Evolutionary conservation across 140 eudicot genomes (phyloP).

Genomic region (Anethum foeniculum): DNA sequence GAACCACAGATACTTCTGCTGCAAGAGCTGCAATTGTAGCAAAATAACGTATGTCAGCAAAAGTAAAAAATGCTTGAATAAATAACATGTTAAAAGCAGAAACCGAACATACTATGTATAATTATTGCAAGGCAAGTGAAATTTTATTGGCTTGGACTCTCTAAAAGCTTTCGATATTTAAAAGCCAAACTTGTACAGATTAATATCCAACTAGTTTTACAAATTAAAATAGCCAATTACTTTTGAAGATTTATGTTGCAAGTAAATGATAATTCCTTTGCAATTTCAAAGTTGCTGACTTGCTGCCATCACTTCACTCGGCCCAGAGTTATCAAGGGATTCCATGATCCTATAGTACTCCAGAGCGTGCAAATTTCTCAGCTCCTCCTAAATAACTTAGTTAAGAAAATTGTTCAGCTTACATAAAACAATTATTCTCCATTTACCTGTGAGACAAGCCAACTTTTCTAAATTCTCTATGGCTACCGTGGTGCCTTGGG

Average conservation of each 20-base stretch:
- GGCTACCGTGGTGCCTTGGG: neutral
- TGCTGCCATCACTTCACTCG: neutral
- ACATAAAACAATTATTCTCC: neutral
- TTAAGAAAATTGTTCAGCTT: neutral
- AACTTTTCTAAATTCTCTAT: neutral
- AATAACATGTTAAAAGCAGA: neutral
- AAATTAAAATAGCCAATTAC: neutral
- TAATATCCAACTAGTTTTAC: neutral
- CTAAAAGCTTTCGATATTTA: neutral
- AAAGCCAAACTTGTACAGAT: neutral
- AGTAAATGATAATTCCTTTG: neutral
- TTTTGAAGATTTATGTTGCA: neutral
- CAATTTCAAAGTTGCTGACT: neutral
- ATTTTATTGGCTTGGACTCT: neutral
- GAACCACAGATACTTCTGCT: constrained; percentile 93
- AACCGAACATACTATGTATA: neutral
- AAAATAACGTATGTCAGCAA: neutral
- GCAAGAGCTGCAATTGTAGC: constrained; percentile 55
- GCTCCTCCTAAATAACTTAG: neutral
- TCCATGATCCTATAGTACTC: neutral
- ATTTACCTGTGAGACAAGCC: neutral
- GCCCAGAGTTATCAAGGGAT: neutral
- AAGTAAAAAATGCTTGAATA: neutral
- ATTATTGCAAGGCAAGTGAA: neutral
- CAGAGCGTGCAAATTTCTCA: neutral